Conservation (phyloP, 768 basidiomycete genomes). For the Boletales sp. region DNA sequence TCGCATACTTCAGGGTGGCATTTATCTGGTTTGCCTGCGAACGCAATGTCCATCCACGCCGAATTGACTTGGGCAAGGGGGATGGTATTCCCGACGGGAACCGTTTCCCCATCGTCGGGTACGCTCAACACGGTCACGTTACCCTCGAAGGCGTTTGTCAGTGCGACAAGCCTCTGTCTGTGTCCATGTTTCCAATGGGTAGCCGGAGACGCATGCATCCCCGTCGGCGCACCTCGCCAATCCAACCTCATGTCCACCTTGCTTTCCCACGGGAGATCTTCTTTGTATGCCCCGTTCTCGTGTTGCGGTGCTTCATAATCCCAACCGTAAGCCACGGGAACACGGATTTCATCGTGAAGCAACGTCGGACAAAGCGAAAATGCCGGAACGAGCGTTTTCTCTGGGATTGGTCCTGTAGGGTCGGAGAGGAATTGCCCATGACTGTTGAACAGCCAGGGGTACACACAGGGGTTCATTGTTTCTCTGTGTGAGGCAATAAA, state of each 20-base stretch:
- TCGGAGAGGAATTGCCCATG: conserved; percentile 55
- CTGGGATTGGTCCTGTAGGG: conserved; percentile 43
- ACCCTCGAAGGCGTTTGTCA: conserved; percentile 39
- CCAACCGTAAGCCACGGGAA: conserved; percentile 41
- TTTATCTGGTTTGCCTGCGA: conserved; percentile 41
- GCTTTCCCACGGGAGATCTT: conserved; percentile 60
- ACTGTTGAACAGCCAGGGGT: conserved; percentile 33
- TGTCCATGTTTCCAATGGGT: conserved; percentile 52
- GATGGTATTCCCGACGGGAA: conserved; percentile 33
- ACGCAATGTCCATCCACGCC: conserved; percentile 59
- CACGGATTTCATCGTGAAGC: conserved; percentile 55
- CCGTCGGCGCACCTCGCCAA: conserved; percentile 77
- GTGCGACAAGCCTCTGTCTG: conserved; percentile 43
- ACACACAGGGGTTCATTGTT: conserved; percentile 36
- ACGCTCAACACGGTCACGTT: conserved; percentile 39
- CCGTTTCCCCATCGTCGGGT: conserved; percentile 16
- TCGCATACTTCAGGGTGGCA: conserved; percentile 42
- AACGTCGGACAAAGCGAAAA: conserved; percentile 51
- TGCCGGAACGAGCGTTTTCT: conserved; percentile 41
- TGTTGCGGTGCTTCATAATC: conserved; percentile 25
- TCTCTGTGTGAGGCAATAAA: conserved; percentile 36
- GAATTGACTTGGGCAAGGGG: conserved; percentile 44
- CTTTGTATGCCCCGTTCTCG: conserved; percentile 33
- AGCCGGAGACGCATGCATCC: conserved; percentile 43
- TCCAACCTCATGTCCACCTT: conserved; percentile 59